phyloP scores from a whole-genome alignment of 441 rosid genomes.

The Arabidopsis hybrid region DNA sequence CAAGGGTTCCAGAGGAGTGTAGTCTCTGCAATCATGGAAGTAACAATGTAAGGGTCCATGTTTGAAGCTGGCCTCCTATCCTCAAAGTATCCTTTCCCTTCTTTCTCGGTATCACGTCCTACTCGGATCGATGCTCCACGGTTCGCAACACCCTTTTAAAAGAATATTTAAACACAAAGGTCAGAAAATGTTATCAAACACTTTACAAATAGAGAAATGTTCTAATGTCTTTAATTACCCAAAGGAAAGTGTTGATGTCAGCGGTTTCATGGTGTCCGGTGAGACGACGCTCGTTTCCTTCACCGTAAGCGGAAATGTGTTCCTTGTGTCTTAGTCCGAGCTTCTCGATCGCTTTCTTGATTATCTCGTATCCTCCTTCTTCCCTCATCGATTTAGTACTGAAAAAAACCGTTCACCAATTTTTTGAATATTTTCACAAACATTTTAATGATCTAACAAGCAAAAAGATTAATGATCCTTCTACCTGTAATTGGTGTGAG shows the following conservation, averaged over 20 bases:
- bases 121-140: slow-evolving; percentile 87
- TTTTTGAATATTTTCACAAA: not conserved
- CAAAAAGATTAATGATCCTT: not conserved
- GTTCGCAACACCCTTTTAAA: slow-evolving; percentile 71
- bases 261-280: slow-evolving; percentile 88
- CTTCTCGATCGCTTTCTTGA: slow-evolving; percentile 76
- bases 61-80: slow-evolving; percentile 82
- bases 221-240: slow-evolving; percentile 55
- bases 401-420: not conserved
- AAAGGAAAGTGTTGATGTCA: slow-evolving; percentile 68
- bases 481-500: slow-evolving; percentile 83
- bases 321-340: slow-evolving; percentile 66
- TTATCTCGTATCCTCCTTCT: slow-evolving; percentile 62
- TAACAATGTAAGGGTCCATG: slow-evolving; percentile 73
- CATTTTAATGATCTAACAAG: slow-evolving; percentile 7
- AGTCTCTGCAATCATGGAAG: slow-evolving; percentile 78
- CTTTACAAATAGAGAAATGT: not conserved
- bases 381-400: slow-evolving; percentile 83
- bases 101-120: slow-evolving; percentile 76
- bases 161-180: slow-evolving; percentile 23
- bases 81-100: slow-evolving; percentile 76
- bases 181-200: not conserved
- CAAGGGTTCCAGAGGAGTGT: slow-evolving; percentile 64
- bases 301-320: slow-evolving; percentile 76
- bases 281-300: slow-evolving; percentile 75